A percentile compares a stretch with the other conserved stretches of the same genome.
Evolutionary conservation across 768 basidiomycete genomes (phyloP).

Genomic region (Grammothele lineata): DNA sequence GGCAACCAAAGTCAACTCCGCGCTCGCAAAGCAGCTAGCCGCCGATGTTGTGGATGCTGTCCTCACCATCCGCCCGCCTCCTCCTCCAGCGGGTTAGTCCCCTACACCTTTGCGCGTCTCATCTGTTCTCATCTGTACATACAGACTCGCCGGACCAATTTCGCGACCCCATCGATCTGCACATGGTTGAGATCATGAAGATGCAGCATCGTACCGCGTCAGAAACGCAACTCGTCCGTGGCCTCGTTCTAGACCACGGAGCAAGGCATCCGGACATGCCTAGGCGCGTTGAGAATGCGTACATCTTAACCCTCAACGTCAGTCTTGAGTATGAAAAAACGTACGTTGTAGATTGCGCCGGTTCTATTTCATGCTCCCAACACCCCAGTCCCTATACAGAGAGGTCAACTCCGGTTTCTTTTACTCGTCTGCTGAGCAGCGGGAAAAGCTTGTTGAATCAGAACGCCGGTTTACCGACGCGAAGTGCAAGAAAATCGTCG

Average conservation of each 20-base stretch:
- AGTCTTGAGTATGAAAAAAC: conserved; percentile 99
- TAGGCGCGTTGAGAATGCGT: conserved; percentile 95
- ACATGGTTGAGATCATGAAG: conserved; percentile 99
- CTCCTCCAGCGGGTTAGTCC: conserved; percentile 51
- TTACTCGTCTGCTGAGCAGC: conserved; percentile 96
- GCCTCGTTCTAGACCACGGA: conserved; percentile 96
- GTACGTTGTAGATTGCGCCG: too few relatives aligned
- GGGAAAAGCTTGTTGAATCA: conserved; percentile 97
- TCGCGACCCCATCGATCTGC: conserved; percentile 91
- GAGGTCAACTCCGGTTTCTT: conserved; percentile 99
- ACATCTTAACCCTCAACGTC: conserved; percentile 92
- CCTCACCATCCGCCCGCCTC: conserved; percentile 72
- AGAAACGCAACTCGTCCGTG: conserved; percentile 93
- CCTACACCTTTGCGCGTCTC: conserved; percentile 10
- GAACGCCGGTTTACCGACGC: conserved; percentile 92
- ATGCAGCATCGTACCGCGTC: conserved; percentile 99
- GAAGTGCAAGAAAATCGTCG: conserved; percentile 93
- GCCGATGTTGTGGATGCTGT: conserved; percentile 96
- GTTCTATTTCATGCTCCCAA: neutral
- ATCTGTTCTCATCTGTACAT: conserved; percentile 17
- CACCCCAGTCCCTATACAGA: conserved; percentile 36
- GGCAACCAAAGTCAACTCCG: conserved; percentile 82
- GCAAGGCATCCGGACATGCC: conserved; percentile 99
- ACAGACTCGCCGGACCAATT: conserved; percentile 62
- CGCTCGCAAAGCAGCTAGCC: conserved; percentile 82